Evolutionary conservation across 2,329 filamentous ascomycete species (phyloP).

Genomic region (Onygenales sp.): DNA sequence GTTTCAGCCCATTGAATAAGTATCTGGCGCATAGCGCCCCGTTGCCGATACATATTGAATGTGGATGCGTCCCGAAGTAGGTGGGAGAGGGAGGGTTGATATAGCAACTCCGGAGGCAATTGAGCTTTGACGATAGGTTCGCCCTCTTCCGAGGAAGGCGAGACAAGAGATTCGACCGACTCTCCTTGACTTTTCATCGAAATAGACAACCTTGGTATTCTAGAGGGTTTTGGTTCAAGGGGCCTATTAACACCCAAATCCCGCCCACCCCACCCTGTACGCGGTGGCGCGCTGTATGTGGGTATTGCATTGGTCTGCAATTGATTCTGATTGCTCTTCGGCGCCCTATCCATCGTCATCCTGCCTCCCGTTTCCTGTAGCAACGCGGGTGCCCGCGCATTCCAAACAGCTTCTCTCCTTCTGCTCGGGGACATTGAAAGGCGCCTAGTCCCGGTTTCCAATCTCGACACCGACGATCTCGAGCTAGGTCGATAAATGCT

Average conservation of each 20-base stretch:
- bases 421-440: background rate
- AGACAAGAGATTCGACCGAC: constrained; percentile 11
- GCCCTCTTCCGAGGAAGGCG: constrained; percentile 14
- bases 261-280: background rate
- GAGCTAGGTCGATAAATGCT: constrained; percentile 31
- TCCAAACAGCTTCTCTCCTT: constrained; percentile 18
- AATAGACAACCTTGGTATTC: background rate
- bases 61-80: constrained; percentile 42
- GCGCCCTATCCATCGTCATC: background rate
- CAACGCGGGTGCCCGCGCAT: background rate
- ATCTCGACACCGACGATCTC: constrained; percentile 34
- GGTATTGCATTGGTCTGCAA: background rate
- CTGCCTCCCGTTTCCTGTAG: constrained; percentile 1
- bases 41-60: constrained; percentile 35
- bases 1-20: constrained; percentile 40
- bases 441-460: constrained; percentile 20
- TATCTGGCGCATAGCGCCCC: constrained; percentile 28
- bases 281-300: background rate
- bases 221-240: background rate
- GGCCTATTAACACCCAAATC: background rate
- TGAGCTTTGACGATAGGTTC: constrained; percentile 18
- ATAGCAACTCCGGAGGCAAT: constrained; percentile 31
- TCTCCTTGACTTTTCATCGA: constrained; percentile 11
- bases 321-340: background rate
- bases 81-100: constrained; percentile 42